Conservation (phyloP, 805 yeast genomes). For the Candida ponderosae region DNA sequence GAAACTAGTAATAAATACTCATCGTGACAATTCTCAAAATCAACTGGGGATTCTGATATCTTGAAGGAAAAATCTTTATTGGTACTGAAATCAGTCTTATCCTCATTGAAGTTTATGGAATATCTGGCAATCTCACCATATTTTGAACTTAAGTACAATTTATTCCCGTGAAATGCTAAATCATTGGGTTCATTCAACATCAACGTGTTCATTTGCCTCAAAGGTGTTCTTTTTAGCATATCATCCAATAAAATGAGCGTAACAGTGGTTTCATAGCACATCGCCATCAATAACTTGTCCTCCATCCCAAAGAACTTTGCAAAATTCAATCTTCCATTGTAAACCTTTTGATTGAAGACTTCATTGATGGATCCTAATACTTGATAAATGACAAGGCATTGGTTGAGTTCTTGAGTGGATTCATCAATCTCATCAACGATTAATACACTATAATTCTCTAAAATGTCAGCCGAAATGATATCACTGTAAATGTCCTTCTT, state of each 20-base stretch:
- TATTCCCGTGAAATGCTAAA: slow-evolving; percentile 7
- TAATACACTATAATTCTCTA: slow-evolving; percentile 6
- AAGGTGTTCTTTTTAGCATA: no score
- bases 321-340: no score
- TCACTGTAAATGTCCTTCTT: slow-evolving; percentile 4
- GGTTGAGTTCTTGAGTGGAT: background rate
- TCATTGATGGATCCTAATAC: slow-evolving; percentile 6
- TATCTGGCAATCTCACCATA: slow-evolving; percentile 7
- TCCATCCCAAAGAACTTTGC: background rate
- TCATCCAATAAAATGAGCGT: background rate
- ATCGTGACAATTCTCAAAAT: slow-evolving; percentile 4
- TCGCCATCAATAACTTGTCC: background rate
- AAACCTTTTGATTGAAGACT: background rate
- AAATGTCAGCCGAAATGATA: slow-evolving; percentile 12
- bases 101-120: background rate
- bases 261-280: background rate
- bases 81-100: background rate
- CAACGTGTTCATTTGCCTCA: no score
- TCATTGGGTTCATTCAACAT: slow-evolving; percentile 13
- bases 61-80: background rate
- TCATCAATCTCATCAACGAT: slow-evolving; percentile 3
- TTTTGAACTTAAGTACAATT: slow-evolving; percentile 15
- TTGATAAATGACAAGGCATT: slow-evolving; percentile 2
- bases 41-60: slow-evolving; percentile 12
- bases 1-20: slow-evolving; percentile 12